A percentile compares a stretch with the other conserved stretches of the same genome.
Conservation (phyloP, 495 filamentous ascomycete genomes). For the Hypoxylon rickii region DNA sequence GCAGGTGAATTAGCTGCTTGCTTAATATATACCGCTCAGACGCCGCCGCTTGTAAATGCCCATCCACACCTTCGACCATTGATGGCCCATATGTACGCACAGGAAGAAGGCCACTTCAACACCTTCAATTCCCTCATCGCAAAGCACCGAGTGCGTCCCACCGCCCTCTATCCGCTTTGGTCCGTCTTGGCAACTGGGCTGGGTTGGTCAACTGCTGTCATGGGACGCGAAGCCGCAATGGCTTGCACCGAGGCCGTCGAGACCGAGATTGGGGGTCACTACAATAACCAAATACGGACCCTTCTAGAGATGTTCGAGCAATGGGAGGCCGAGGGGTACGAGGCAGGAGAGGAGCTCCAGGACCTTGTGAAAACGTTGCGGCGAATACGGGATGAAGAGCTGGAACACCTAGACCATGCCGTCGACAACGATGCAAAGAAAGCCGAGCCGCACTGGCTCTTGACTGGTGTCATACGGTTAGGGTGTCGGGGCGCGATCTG, state of each 20-base stretch:
- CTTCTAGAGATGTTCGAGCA: conserved; percentile 79
- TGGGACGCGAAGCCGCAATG: conserved; percentile 96
- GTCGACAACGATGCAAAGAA: conserved; percentile 89
- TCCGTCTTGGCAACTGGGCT: conserved; percentile 78
- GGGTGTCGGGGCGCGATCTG: conserved; percentile 93
- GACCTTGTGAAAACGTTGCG: conserved; percentile 75
- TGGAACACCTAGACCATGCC: conserved; percentile 95
- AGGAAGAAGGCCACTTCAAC: conserved; percentile 83
- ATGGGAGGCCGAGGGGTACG: conserved; percentile 67
- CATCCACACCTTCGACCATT: conserved; percentile 86
- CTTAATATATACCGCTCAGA: conserved; percentile 83
- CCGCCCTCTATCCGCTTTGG: conserved; percentile 93
- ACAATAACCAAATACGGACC: conserved; percentile 85
- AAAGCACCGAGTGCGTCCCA: conserved; percentile 89
- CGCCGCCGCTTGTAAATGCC: conserved; percentile 69
- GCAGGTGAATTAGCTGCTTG: conserved; percentile 87
- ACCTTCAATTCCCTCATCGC: conserved; percentile 86
- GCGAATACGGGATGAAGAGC: conserved; percentile 89
- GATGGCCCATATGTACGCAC: conserved; percentile 98
- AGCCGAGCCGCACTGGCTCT: conserved; percentile 82
- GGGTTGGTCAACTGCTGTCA: conserved; percentile 85
- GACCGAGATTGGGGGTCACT: conserved; percentile 95
- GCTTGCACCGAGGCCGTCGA: conserved; percentile 98
- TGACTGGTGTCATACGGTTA: conserved; percentile 85
- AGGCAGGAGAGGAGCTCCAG: conserved; percentile 76